These are phyloP conservation scores for Raphanus raphanistrum DNA, from an alignment of 345 rosid species.

Conservation along the genomic window DNA sequence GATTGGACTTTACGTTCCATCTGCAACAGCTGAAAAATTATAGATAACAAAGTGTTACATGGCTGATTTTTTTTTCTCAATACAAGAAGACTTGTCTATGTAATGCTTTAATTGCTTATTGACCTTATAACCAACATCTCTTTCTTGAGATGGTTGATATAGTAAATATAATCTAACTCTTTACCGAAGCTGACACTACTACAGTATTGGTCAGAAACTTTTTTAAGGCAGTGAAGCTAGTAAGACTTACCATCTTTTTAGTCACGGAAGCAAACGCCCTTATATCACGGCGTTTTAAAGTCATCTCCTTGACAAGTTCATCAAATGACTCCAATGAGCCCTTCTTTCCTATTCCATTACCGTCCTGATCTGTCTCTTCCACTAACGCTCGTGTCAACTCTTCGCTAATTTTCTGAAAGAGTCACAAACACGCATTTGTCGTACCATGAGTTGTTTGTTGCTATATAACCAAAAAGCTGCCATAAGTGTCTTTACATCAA, in stretches of 20 bases:
- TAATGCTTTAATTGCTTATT: background rate
- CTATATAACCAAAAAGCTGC: conserved; percentile 36
- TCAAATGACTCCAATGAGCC: conserved; percentile 63
- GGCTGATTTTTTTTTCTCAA: background rate
- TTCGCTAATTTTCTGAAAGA: conserved; percentile 61
- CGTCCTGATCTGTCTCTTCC: conserved; percentile 57
- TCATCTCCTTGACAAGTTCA: conserved; percentile 68
- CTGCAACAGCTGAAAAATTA: conserved; percentile 54
- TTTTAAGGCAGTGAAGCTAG: background rate
- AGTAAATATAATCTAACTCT: background rate
- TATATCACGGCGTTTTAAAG: conserved; percentile 61
- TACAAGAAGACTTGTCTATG: background rate
- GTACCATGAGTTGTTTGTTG: conserved; percentile 29
- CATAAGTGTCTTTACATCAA: conserved; percentile 32
- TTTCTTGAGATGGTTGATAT: background rate
- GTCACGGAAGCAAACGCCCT: conserved; percentile 73
- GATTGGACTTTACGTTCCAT: conserved; percentile 78
- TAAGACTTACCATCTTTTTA: conserved; percentile 68
- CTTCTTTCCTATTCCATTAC: conserved; percentile 39
- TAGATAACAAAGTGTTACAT: conserved; percentile 9
- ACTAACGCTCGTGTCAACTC: conserved; percentile 73
- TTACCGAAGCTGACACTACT: background rate
- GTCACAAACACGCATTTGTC: conserved; percentile 33
- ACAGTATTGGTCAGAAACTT: background rate
- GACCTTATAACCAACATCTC: background rate